These are phyloP conservation scores for Lojkania enalia DNA, from an alignment of 2,329 filamentous ascomycete species.

Conservation along the genomic window DNA sequence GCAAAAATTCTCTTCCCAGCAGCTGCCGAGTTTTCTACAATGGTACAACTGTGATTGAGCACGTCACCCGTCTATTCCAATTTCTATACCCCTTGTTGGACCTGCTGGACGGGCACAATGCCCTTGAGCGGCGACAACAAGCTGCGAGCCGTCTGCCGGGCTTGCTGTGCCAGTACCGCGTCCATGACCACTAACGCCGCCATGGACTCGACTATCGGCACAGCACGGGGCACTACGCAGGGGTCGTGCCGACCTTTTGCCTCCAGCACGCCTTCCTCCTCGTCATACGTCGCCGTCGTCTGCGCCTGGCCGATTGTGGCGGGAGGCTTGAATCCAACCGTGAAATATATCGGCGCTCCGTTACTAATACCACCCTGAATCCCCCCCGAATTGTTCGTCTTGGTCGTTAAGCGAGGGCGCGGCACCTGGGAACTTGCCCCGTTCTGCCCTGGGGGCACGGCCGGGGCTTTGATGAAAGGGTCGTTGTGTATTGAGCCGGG, in stretches of 20 bases:
- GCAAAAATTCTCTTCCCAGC: too few species aligned
- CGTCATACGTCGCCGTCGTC: constrained; percentile 78
- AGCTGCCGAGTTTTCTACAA: too few species aligned
- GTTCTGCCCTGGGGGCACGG: constrained; percentile 51
- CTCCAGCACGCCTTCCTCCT: constrained; percentile 73
- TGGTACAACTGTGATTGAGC: too few species aligned
- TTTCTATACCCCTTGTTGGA: constrained; percentile 6
- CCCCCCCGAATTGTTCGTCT: constrained; percentile 93
- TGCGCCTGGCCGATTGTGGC: constrained; percentile 90
- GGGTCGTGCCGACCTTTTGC: constrained; percentile 95
- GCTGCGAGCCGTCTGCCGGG: constrained; percentile 48
- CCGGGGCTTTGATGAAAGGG: constrained; percentile 68
- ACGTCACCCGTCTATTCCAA: too few species aligned
- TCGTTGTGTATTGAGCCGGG: constrained; percentile 93
- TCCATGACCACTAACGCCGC: constrained; percentile 86
- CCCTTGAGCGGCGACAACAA: constrained; percentile 44
- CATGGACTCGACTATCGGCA: constrained; percentile 92
- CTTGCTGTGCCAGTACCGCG: constrained; percentile 80
- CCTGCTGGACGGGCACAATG: constrained; percentile 37
- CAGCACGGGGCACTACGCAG: constrained; percentile 84
- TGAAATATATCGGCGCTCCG: constrained; percentile 91
- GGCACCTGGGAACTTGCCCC: constrained; percentile 42
- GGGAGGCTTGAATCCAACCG: constrained; percentile 90
- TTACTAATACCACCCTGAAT: constrained; percentile 96
- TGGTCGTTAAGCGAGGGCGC: constrained; percentile 72